Base-by-base conservation (phyloP, 2,329 filamentous ascomycete genomes). In the Colletotrichum euphorbiae region DNA sequence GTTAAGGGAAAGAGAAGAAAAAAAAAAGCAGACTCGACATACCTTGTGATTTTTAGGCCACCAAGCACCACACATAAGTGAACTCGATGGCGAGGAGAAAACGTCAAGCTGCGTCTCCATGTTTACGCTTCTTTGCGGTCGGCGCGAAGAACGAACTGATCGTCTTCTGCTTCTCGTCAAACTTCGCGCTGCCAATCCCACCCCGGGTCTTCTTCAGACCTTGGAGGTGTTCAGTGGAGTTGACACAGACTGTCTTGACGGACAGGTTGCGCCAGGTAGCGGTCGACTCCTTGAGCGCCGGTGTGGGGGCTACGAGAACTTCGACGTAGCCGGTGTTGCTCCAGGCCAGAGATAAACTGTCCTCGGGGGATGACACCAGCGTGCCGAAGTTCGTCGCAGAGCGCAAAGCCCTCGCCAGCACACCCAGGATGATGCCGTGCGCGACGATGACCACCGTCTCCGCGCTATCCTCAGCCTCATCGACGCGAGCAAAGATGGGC, bases 361-460 rank as follows among this genome's bases (percentile, higher is more conserved):
- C 59, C 24, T 70, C 69, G 42, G 70, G 65, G 1, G 67, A 59
- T 1, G 73, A 69, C 21, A 61, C 63, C 6, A 71, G 66, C 8
- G 45, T n/a, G 3, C 68, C 72, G 28, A 75, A 63, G 2, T 68
- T 70, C 8, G 70, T 57, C 13, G 60, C 42, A 21, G 69, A 63
- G 3, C 65, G 64, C 1, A 72, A 60, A 2, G 93, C 83, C 62
- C 85, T 84, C 84, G 91, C 90, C 0, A 97, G 78, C 36, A 88
- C 84, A 2, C 88, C 88, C 2, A 97, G 85, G 45, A 97, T 89
- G 69, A 97, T 90, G 15, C 94, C 94, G 74, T 98, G 94, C 2
- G 94, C 91, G 3, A 97, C 91, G 13, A 97, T 80, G 1, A 89
- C 90, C 12, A 93, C 80, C 28, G 67, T 70, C 17, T 71, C 57